Evolutionary conservation across 169 alveolate species (phyloP).

Genomic region (Cryptosporidium ryanae): DNA sequence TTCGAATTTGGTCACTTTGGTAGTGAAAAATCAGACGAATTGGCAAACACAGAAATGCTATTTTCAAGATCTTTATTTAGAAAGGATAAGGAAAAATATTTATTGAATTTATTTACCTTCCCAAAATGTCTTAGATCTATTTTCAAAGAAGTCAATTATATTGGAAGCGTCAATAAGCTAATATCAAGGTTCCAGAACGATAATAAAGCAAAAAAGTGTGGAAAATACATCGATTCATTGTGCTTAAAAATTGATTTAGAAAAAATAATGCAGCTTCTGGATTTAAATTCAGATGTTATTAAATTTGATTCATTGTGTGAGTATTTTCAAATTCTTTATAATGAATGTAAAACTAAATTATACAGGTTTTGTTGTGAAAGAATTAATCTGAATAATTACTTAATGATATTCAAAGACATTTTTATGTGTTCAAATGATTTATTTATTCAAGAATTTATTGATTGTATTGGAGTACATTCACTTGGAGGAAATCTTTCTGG

Average conservation of each 20-base stretch:
- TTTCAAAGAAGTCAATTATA: constrained; percentile 19
- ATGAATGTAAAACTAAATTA: not conserved
- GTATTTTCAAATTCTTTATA: not conserved
- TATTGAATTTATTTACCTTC: not conserved
- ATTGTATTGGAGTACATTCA: not conserved
- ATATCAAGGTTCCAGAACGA: not conserved
- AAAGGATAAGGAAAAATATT: not conserved
- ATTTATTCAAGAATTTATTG: constrained; percentile 53
- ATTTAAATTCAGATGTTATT: not conserved
- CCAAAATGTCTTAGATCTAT: constrained; percentile 14
- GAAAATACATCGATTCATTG: not conserved
- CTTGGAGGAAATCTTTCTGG: constrained; percentile 10
- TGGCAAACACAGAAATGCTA: not conserved
- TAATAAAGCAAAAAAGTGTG: not conserved
- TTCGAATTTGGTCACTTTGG: constrained; percentile 16
- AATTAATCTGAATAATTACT: not conserved
- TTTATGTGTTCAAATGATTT: constrained; percentile 36
- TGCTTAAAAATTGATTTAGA: not conserved
- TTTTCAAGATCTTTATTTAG: not conserved
- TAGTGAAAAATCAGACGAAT: not conserved
- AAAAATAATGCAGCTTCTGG: not conserved
- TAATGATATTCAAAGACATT: constrained; percentile 31
- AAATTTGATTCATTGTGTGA: not conserved
- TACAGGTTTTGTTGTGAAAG: constrained; percentile 10
- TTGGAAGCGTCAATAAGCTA: constrained; percentile 16